Percentiles rank a stretch among this genome's conserved stretches.
Conservation (phyloP, 768 basidiomycete species). For the Auriculariales sp. region DNA sequence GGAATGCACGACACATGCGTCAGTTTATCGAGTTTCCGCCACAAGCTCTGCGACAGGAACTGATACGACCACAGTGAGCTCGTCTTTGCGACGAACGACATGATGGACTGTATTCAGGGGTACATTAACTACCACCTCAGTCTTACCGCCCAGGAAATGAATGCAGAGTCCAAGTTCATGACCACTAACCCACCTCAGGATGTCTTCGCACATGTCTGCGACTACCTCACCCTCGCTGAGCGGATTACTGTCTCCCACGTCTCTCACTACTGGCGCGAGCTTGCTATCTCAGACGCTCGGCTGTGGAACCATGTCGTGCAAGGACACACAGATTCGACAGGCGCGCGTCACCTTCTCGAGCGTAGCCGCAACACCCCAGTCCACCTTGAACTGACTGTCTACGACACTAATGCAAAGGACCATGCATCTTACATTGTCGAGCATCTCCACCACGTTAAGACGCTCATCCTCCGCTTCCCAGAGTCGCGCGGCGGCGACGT, state of each 20-base stretch:
- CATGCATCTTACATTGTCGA: neutral
- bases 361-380: neutral
- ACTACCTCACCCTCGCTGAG: neutral
- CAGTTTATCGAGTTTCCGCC: neutral
- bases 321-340: neutral
- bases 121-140: neutral
- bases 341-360: neutral
- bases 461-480: neutral
- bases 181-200: neutral
- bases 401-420: neutral
- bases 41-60: neutral
- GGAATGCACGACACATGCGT: neutral
- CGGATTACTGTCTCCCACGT: neutral
- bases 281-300: neutral
- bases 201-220: neutral
- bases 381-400: neutral
- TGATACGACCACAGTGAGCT: neutral
- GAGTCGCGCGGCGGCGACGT: neutral
- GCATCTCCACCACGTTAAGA: neutral
- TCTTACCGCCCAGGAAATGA: neutral
- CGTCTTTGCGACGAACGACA: neutral
- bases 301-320: neutral
- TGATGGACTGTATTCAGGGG: neutral
- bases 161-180: neutral
- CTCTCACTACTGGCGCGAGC: neutral